Evolutionary conservation across 2,329 filamentous ascomycete species (phyloP).

Genomic region (Neonectria ditissima): DNA sequence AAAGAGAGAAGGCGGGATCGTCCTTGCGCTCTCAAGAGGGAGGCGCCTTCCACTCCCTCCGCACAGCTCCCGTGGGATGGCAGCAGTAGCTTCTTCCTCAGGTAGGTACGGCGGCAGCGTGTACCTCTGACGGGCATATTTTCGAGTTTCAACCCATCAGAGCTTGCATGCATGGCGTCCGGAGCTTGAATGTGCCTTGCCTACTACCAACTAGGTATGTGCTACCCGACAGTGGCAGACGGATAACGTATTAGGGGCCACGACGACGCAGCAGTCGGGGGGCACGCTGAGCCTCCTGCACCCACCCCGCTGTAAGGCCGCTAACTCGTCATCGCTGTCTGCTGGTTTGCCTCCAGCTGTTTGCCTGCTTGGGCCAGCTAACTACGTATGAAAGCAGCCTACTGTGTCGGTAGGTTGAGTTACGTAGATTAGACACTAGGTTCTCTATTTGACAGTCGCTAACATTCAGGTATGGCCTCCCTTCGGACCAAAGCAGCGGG

Average conservation of each 20-base stretch:
- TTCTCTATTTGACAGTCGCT: neutral
- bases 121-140: neutral
- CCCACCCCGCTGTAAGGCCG: constrained; percentile 19
- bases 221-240: too few species aligned
- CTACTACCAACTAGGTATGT: too few species aligned
- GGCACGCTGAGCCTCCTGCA: constrained; percentile 24
- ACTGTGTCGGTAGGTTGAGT: neutral
- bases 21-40: constrained; percentile 2
- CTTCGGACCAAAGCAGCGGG: neutral
- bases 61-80: constrained; percentile 5
- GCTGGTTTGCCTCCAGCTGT: neutral
- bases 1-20: constrained; percentile 14
- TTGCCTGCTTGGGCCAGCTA: neutral
- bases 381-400: too few species aligned
- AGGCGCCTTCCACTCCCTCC: constrained; percentile 3
- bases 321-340: neutral
- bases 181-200: neutral
- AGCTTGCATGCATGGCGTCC: constrained; percentile 9
- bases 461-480: neutral
- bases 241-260: neutral
- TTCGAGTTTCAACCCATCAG: neutral
- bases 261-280: neutral
- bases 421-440: neutral
- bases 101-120: neutral
- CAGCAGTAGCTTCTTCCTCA: constrained; percentile 15